These are phyloP conservation scores for Sambucus nigra DNA, from an alignment of 129 eudicot genomes.

Conservation along the genomic window DNA sequence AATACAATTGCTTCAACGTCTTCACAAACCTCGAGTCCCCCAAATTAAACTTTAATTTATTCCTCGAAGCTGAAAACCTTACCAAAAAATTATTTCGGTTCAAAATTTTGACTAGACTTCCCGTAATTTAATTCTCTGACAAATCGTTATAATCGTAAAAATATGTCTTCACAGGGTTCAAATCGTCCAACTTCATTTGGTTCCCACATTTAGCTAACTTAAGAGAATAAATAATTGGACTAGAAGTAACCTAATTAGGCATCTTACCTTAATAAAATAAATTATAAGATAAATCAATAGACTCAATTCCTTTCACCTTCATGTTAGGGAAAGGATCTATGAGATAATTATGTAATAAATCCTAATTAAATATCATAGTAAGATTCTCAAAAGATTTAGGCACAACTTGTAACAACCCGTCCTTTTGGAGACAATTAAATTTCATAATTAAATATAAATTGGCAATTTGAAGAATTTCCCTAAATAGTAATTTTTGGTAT, in stretches of 20 bases:
- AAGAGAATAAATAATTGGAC: constrained; percentile 46
- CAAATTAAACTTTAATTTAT: constrained; percentile 36
- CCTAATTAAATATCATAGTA: constrained; percentile 47
- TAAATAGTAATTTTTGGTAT: too few species aligned
- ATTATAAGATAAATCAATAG: constrained; percentile 46
- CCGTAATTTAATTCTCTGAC: constrained; percentile 42
- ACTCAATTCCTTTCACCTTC: constrained; percentile 43
- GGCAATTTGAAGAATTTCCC: too few species aligned
- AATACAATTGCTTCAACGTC: constrained; percentile 44
- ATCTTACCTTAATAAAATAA: constrained; percentile 30
- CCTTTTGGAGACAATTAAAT: too few species aligned
- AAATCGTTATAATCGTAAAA: constrained; percentile 51
- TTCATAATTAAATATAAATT: too few species aligned
- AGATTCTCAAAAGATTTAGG: constrained; percentile 38
- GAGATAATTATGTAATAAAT: constrained; percentile 32
- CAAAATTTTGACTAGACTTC: constrained; percentile 31
- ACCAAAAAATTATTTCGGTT: constrained; percentile 29
- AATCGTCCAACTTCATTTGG: constrained; percentile 41
- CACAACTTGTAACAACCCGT: too few species aligned
- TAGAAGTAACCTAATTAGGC: constrained; percentile 43
- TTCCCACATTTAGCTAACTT: constrained; percentile 53
- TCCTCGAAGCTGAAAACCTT: constrained; percentile 35
- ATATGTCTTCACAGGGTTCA: constrained; percentile 36
- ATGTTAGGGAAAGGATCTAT: constrained; percentile 45
- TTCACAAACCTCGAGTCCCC: constrained; percentile 24